These are phyloP conservation scores for Theileria equi DNA, from an alignment of 169 alveolate genomes.

Conservation along the genomic window DNA sequence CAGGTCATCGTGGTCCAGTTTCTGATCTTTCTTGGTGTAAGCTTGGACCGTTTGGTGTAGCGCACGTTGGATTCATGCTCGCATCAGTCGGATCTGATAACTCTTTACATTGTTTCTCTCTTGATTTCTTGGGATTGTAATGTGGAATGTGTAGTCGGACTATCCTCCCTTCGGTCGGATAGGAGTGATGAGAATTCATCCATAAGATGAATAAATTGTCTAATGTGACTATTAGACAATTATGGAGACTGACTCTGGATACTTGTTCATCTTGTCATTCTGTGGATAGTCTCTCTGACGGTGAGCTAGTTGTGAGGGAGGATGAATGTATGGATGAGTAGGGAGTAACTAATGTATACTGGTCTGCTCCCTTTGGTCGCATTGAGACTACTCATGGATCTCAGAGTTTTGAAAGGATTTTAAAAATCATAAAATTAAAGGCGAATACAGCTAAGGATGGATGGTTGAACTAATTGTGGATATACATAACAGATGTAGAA, in stretches of 20 bases:
- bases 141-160: not conserved
- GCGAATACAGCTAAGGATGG: too few relatives aligned
- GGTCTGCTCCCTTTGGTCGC: too few relatives aligned
- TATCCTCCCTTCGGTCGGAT: not conserved
- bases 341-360: too few relatives aligned
- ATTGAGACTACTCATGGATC: too few relatives aligned
- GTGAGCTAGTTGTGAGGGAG: too few relatives aligned
- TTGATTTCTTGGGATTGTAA: conserved; percentile 33
- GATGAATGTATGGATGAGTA: too few relatives aligned
- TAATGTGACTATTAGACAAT: not conserved
- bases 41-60: not conserved
- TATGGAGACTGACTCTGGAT: not conserved
- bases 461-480: too few relatives aligned
- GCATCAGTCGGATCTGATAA: conserved; percentile 59
- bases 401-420: too few relatives aligned
- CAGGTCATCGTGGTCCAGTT: conserved; percentile 71
- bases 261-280: not conserved
- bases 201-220: not conserved
- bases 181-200: not conserved
- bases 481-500: too few relatives aligned
- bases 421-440: too few relatives aligned
- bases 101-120: conserved; percentile 54
- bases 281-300: too few relatives aligned
- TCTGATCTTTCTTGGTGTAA: conserved; percentile 72
- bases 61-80: conserved; percentile 50